Conservation (phyloP, 176 grass and related monocot species). For the Carex littledalei region DNA sequence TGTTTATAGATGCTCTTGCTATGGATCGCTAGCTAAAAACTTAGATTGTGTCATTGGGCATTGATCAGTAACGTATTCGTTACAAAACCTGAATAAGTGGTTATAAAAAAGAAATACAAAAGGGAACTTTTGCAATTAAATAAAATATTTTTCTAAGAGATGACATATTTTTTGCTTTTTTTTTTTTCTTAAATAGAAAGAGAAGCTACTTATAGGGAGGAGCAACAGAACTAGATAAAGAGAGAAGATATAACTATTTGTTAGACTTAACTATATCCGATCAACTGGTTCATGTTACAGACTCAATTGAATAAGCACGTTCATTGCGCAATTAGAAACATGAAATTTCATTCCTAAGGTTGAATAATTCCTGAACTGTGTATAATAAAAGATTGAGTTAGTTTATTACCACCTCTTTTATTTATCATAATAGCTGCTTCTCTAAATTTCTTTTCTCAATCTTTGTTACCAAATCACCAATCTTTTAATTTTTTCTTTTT, state of each 20-base stretch:
- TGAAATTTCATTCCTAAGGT: neutral
- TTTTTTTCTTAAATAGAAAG: neutral
- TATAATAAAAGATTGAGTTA: neutral
- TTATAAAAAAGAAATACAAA: slow-evolving; percentile 1
- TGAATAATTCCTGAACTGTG: neutral
- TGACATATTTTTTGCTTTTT: neutral
- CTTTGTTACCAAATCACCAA: neutral
- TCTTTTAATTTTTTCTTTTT: slow-evolving; percentile 7
- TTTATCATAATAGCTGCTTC: neutral
- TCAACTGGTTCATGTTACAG: neutral
- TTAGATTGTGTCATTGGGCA: slow-evolving; percentile 4
- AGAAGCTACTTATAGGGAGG: neutral
- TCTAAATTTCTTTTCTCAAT: neutral
- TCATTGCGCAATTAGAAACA: neutral
- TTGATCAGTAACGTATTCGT: neutral
- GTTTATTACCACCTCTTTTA: neutral
- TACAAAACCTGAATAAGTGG: neutral
- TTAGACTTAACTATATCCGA: neutral
- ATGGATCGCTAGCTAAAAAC: slow-evolving; percentile 16
- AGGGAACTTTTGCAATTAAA: slow-evolving; percentile 7
- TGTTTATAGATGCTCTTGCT: neutral
- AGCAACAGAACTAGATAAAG: neutral
- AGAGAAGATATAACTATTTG: neutral
- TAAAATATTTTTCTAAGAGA: neutral
- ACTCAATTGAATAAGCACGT: neutral